Conservation (phyloP, 805 yeast genomes). For the Zygosaccharomyces gambellarensis region DNA sequence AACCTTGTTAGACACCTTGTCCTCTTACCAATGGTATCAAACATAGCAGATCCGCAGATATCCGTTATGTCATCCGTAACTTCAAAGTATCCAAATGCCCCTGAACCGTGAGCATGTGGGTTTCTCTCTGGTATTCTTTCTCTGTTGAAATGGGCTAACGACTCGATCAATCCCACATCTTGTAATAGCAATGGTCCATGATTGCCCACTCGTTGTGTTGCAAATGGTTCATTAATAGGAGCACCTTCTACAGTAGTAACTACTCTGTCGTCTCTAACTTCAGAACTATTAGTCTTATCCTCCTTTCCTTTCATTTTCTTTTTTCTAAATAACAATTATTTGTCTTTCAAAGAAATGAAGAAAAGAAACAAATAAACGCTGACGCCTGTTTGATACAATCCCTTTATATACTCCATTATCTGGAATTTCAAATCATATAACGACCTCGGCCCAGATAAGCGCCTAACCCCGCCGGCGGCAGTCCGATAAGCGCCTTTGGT, state of each 20-base stretch:
- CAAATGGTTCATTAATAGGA: slow-evolving; percentile 72
- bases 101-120: slow-evolving; percentile 91
- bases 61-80: slow-evolving; percentile 82
- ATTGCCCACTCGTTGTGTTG: slow-evolving; percentile 68
- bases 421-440: background rate
- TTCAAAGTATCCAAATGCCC: slow-evolving; percentile 83
- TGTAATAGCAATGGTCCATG: slow-evolving; percentile 79
- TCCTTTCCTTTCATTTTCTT: slow-evolving; percentile 13
- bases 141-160: slow-evolving; percentile 81
- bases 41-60: slow-evolving; percentile 63
- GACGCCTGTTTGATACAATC: too few species aligned
- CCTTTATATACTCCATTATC: too few species aligned
- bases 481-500: background rate
- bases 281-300: slow-evolving; percentile 28
- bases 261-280: slow-evolving; percentile 41
- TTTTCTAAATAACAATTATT: too few species aligned
- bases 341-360: too few species aligned
- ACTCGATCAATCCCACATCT: slow-evolving; percentile 75
- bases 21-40: slow-evolving; percentile 71
- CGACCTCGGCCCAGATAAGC: background rate
- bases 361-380: too few species aligned
- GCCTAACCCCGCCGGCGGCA: background rate
- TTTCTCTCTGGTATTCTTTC: slow-evolving; percentile 91
- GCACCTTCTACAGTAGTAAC: slow-evolving; percentile 71
- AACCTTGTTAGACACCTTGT: slow-evolving; percentile 69